phyloP scores from a whole-genome alignment of 768 basidiomycete species.

The Hericium coralloides region DNA sequence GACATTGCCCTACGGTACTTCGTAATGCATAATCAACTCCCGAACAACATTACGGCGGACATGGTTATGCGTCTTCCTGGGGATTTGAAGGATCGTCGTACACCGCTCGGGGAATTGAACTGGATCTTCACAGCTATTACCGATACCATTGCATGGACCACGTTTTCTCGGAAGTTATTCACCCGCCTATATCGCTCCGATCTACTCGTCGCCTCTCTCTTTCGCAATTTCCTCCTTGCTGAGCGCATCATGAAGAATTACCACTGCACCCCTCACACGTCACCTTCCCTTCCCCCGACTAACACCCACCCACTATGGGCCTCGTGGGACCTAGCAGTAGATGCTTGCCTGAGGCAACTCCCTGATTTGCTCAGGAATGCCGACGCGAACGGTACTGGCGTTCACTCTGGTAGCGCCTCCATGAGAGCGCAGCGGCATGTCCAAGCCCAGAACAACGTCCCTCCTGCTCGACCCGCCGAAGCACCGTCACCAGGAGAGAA shows the following conservation, averaged over 20 bases:
- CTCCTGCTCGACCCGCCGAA: not conserved
- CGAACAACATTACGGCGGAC: constrained; percentile 72
- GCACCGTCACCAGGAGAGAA: constrained; percentile 23
- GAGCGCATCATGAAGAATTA: constrained; percentile 98
- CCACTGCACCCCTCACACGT: constrained; percentile 92
- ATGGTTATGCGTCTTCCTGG: constrained; percentile 95
- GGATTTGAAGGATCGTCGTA: constrained; percentile 92
- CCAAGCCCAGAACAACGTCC: constrained; percentile 2
- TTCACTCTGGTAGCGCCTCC: constrained; percentile 16
- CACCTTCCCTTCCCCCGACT: constrained; percentile 87
- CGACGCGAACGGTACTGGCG: constrained; percentile 12
- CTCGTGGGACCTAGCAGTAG: constrained; percentile 96
- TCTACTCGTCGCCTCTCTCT: constrained; percentile 89
- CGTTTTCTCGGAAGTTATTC: constrained; percentile 89
- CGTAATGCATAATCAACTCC: constrained; percentile 82
- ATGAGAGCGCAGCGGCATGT: constrained; percentile 20
- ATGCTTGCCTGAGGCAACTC: constrained; percentile 89
- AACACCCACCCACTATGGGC: constrained; percentile 96
- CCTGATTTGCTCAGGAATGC: constrained; percentile 57
- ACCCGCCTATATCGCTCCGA: constrained; percentile 92
- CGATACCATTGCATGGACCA: constrained; percentile 99
- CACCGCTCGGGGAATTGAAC: constrained; percentile 95
- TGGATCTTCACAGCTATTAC: constrained; percentile 99
- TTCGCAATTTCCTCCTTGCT: constrained; percentile 94
- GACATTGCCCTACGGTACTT: constrained; percentile 95